Percentiles rank a stretch among this genome's conserved stretches.
phyloP scores from a whole-genome alignment of 257 asterid species.

The Primulina huaijiensis region DNA sequence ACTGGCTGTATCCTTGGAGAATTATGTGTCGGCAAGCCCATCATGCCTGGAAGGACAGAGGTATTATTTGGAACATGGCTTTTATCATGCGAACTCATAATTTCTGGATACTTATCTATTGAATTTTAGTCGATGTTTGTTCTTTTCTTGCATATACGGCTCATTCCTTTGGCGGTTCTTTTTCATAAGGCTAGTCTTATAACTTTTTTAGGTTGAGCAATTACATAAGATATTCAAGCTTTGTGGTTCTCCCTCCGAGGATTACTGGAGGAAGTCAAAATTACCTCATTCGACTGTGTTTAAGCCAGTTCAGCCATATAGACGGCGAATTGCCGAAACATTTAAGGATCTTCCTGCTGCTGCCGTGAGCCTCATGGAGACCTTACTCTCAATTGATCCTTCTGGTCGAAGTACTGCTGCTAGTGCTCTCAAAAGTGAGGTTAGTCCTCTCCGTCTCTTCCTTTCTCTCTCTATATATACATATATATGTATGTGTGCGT shows the following conservation, averaged over 20 bases:
- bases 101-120: not conserved
- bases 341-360: conserved; percentile 63
- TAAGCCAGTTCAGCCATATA: conserved; percentile 69
- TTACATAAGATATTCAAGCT: conserved; percentile 84
- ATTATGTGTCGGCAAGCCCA: conserved; percentile 74
- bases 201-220: conserved; percentile 70
- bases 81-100: not conserved
- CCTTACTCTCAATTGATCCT: conserved; percentile 81
- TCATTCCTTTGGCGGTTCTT: conserved; percentile 1
- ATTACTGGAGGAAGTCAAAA: conserved; percentile 70
- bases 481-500: no score
- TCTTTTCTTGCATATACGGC: not conserved
- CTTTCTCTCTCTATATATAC: not conserved
- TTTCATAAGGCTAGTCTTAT: conserved; percentile 12
- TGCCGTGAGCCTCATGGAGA: conserved; percentile 65
- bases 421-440: conserved; percentile 70
- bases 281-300: conserved; percentile 67
- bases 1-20: conserved; percentile 93
- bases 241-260: conserved; percentile 92
- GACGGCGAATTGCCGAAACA: conserved; percentile 59
- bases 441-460: conserved; percentile 24
- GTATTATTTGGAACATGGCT: conserved; percentile 34
- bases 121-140: not conserved
- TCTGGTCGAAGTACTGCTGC: conserved; percentile 68
- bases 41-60: conserved; percentile 97